Percentiles rank a stretch among this genome's conserved stretches.
Conservation (phyloP, 164 flowering plant genomes). For the Protea cynaroides region DNA sequence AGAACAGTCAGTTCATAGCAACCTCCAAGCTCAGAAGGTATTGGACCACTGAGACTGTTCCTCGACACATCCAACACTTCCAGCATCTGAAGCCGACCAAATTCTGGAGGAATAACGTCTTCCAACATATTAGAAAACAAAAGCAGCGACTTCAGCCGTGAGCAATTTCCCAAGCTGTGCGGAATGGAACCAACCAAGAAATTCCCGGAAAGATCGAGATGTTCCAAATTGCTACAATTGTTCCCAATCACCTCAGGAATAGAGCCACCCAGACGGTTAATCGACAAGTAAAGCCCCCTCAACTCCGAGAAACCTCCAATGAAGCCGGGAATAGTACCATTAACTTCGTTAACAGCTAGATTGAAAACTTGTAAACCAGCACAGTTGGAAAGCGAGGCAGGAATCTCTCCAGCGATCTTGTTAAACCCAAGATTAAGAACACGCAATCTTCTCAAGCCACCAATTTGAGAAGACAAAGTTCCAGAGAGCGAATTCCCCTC, state of each 20-base stretch:
- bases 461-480: constrained; percentile 29
- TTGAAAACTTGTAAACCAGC: constrained; percentile 38
- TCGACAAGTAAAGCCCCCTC: constrained; percentile 52
- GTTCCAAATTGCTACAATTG: constrained; percentile 49
- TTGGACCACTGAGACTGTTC: constrained; percentile 45
- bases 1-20: constrained; percentile 46
- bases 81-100: constrained; percentile 56
- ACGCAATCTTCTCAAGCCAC: constrained; percentile 28
- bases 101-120: constrained; percentile 46
- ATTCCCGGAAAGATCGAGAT: constrained; percentile 70
- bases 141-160: constrained; percentile 31
- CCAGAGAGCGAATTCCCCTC: constrained; percentile 60
- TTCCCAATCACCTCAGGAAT: constrained; percentile 45
- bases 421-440: not conserved
- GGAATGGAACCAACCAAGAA: constrained; percentile 45
- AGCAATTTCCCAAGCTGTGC: constrained; percentile 47
- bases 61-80: constrained; percentile 71
- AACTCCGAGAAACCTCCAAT: constrained; percentile 36
- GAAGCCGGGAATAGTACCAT: constrained; percentile 44
- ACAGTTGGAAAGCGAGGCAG: constrained; percentile 25
- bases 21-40: constrained; percentile 47
- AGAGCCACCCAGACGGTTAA: constrained; percentile 46
- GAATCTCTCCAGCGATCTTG: not conserved
- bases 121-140: constrained; percentile 63
- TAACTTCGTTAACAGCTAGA: constrained; percentile 47